A percentile compares a stretch with the other conserved stretches of the same genome.
phyloP scores from a whole-genome alignment of 2,329 filamentous ascomycete species.

The Exophiala aquamarina region DNA sequence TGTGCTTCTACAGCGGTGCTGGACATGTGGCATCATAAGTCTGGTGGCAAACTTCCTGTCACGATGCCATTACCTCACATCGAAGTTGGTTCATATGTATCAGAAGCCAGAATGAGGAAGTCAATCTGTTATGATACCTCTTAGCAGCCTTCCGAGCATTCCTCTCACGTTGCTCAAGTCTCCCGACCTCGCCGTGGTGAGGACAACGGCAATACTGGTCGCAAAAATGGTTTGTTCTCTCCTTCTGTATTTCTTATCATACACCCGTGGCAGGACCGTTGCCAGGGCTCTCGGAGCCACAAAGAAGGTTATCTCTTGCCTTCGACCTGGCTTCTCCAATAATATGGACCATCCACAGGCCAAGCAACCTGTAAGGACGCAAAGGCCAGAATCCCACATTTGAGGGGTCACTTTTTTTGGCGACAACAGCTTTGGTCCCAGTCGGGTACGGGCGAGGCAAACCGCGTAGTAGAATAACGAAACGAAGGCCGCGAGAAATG shows the following conservation, averaged over 20 bases:
- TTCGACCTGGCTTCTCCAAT: slow-evolving; percentile 62
- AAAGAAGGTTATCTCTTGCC: slow-evolving; percentile 76
- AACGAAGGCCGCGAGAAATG: slow-evolving; percentile 77
- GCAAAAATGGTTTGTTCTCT: slow-evolving; percentile 30
- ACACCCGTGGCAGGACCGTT: slow-evolving; percentile 70
- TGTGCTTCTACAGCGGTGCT: too few relatives aligned
- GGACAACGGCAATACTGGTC: slow-evolving; percentile 25
- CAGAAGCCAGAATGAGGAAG: too few relatives aligned
- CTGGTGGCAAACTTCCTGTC: too few relatives aligned
- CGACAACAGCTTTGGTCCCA: slow-evolving; percentile 70
- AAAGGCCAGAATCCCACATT: slow-evolving; percentile 62
- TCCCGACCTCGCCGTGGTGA: slow-evolving; percentile 14
- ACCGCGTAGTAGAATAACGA: slow-evolving; percentile 81
- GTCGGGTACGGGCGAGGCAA: slow-evolving; percentile 70
- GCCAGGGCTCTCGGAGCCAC: slow-evolving; percentile 76
- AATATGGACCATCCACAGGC: slow-evolving; percentile 82
- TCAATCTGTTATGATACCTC: slow-evolving; percentile 23
- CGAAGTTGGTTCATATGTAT: too few relatives aligned
- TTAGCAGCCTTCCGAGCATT: slow-evolving; percentile 25
- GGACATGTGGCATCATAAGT: too few relatives aligned
- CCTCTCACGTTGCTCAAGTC: slow-evolving; percentile 20
- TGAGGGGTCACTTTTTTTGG: slow-evolving; percentile 49
- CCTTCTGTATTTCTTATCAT: slow-evolving; percentile 47
- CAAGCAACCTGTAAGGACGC: slow-evolving; percentile 69
- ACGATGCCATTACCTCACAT: too few relatives aligned